phyloP scores from a whole-genome alignment of 2,329 filamentous ascomycete species.

The Hypoxylon sp. region DNA sequence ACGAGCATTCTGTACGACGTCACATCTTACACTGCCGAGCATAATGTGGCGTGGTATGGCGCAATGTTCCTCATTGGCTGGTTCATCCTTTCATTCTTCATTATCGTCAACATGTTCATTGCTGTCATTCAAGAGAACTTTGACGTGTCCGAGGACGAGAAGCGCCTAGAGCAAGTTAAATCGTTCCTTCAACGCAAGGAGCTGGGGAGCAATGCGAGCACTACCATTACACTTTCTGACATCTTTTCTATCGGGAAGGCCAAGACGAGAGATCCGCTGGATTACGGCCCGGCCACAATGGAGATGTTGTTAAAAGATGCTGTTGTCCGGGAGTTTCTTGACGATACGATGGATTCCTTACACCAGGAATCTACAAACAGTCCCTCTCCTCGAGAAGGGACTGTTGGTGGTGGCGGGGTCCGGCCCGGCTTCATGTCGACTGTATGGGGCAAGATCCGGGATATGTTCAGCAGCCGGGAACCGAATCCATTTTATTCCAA shows the following conservation, averaged over 20 bases:
- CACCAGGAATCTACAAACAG: conserved; percentile 55
- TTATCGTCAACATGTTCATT: conserved; percentile 99
- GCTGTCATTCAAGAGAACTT: conserved; percentile 99
- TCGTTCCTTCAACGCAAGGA: conserved; percentile 94
- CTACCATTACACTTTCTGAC: conserved; percentile 81
- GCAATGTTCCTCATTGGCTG: conserved; percentile 91
- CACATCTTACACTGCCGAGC: conserved; percentile 73
- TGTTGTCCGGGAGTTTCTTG: conserved; percentile 93
- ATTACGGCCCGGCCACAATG: conserved; percentile 90
- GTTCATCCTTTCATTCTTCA: conserved; percentile 96
- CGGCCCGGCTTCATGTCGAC: conserved; percentile 70
- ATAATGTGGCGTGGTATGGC: conserved; percentile 89
- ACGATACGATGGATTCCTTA: conserved; percentile 70
- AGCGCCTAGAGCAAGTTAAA: conserved; percentile 94
- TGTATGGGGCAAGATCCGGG: conserved; percentile 70
- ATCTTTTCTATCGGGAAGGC: conserved; percentile 74
- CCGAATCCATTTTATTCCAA: conserved; percentile 96
- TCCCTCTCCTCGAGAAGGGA: conserved; percentile 51
- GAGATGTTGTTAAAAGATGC: conserved; percentile 98
- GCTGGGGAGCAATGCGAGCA: conserved; percentile 73
- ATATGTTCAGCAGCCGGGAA: conserved; percentile 72
- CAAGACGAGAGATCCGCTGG: conserved; percentile 81
- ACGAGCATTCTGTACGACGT: conserved; percentile 87
- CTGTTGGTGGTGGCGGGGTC: conserved; percentile 57
- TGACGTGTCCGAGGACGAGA: conserved; percentile 97